Evolutionary conservation across 192 early-diverging fungal species (phyloP).

Genomic region (Entophlyctis helioformis): DNA sequence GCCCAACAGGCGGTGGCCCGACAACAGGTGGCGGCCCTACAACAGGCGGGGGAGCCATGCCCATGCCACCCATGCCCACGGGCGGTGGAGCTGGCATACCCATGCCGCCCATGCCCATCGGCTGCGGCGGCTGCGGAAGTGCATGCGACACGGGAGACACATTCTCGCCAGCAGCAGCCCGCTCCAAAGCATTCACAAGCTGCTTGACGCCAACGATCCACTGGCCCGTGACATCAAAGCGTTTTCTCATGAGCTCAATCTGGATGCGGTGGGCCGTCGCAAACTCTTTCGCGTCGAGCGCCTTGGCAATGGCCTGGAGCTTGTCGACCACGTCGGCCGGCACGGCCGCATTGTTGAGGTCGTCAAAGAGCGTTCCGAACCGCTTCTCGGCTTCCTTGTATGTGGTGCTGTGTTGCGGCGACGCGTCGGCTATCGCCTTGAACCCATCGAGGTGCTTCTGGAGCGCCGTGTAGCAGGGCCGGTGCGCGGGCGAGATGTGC

Average conservation of each 20-base stretch:
- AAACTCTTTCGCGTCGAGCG: slow-evolving; percentile 41
- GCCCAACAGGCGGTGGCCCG: no score
- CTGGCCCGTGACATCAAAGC: slow-evolving; percentile 46
- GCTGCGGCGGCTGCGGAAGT: no score
- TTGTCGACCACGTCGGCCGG: slow-evolving; percentile 44
- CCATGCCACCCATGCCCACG: no score
- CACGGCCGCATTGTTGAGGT: slow-evolving; percentile 70
- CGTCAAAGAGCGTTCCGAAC: slow-evolving; percentile 70
- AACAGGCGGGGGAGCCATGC: no score
- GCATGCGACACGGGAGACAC: no score
- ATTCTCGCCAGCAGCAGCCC: slow-evolving; percentile 1
- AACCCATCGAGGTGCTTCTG: slow-evolving; percentile 11
- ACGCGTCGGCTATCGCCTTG: background rate
- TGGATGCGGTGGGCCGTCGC: slow-evolving; percentile 41
- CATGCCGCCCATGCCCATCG: no score
- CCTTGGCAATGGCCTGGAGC: slow-evolving; percentile 53
- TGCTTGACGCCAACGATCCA: slow-evolving; percentile 65
- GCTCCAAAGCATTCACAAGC: slow-evolving; percentile 40
- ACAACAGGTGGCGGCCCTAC: no score
- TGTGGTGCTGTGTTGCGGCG: slow-evolving; percentile 61
- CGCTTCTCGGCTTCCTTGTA: slow-evolving; percentile 78
- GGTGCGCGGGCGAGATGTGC: slow-evolving; percentile 67
- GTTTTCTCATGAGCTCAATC: slow-evolving; percentile 58
- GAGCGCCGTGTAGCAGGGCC: slow-evolving; percentile 43
- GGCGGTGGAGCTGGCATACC: no score